Conservation (phyloP, 192 early-diverging fungal genomes). For the Backusella tarrabulga region DNA sequence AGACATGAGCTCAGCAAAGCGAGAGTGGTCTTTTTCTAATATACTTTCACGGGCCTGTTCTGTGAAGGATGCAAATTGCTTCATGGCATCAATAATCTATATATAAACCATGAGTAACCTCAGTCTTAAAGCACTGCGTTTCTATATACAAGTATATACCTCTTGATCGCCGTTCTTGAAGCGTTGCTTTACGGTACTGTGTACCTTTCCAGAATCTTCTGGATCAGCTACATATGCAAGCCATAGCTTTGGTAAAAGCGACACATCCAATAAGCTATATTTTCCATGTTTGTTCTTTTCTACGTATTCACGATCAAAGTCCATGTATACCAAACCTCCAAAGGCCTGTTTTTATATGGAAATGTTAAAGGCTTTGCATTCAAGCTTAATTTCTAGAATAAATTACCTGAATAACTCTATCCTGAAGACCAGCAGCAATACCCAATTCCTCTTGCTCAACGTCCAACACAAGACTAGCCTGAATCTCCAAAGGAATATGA, state of each 20-base stretch:
- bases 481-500: conserved; percentile 45
- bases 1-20: conserved; percentile 53
- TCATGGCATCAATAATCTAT: conserved; percentile 54
- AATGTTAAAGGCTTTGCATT: background rate
- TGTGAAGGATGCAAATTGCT: conserved; percentile 43
- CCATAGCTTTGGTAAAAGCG: conserved; percentile 43
- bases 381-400: background rate
- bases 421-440: conserved; percentile 61
- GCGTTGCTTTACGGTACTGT: conserved; percentile 48
- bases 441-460: conserved; percentile 57
- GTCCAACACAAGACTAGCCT: conserved; percentile 51
- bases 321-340: conserved; percentile 64
- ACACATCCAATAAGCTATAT: conserved; percentile 40
- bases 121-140: background rate
- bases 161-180: conserved; percentile 52
- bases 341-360: conserved; percentile 10
- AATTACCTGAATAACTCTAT: conserved; percentile 62
- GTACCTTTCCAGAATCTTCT: conserved; percentile 60
- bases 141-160: conserved; percentile 28
- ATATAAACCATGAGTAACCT: background rate
- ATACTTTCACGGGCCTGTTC: conserved; percentile 37
- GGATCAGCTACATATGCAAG: conserved; percentile 55
- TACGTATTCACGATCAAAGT: conserved; percentile 54
- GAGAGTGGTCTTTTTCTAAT: conserved; percentile 11
- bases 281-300: conserved; percentile 46